phyloP scores from a whole-genome alignment of 257 asterid genomes.

The Penstemon newberryi region DNA sequence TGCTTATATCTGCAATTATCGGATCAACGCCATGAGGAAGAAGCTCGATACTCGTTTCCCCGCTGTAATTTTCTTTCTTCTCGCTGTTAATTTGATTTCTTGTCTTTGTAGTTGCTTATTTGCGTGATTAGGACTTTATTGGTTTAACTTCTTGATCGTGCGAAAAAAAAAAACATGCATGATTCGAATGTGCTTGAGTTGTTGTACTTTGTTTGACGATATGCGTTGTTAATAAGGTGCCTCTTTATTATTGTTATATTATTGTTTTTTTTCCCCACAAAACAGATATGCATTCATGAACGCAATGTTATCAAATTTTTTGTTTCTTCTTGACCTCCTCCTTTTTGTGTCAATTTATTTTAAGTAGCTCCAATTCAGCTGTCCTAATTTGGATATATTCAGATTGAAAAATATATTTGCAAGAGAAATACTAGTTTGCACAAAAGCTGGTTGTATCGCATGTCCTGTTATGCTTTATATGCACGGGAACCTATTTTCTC shows the following conservation, averaged over 20 bases:
- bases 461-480: not conserved
- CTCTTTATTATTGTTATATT: no score
- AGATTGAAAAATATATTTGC: not conserved
- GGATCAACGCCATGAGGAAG: slow-evolving; percentile 58
- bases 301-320: not conserved
- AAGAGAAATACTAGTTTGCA: not conserved
- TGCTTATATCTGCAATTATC: slow-evolving; percentile 26
- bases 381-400: not conserved
- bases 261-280: no score
- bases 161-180: no score
- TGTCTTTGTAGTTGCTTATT: not conserved
- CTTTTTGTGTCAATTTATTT: not conserved
- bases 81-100: not conserved
- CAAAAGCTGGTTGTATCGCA: not conserved
- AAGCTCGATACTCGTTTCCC: slow-evolving; percentile 81
- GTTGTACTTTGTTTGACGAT: not conserved
- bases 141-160: no score
- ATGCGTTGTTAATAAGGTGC: no score
- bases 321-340: not conserved
- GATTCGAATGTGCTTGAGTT: not conserved
- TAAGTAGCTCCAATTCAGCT: not conserved
- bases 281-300: not conserved
- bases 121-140: not conserved
- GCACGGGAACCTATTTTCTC: not conserved
- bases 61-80: slow-evolving; percentile 47